Evolutionary conservation across 179 eudicot species (phyloP).

Genomic region (Silene coronaria): DNA sequence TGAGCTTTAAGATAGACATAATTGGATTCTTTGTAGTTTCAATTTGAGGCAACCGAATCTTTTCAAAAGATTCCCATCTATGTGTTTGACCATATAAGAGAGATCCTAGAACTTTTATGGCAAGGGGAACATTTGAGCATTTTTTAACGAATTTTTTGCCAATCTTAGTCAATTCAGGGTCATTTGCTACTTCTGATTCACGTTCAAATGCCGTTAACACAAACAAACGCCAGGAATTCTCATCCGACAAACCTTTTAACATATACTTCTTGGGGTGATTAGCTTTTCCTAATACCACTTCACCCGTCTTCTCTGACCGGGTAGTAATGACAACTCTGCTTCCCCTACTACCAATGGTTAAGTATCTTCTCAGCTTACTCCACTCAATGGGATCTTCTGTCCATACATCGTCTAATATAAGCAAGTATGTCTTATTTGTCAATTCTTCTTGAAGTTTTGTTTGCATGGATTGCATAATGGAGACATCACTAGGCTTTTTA

Average conservation of each 20-base stretch:
- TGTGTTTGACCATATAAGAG: conserved; percentile 17
- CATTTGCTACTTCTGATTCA: not conserved
- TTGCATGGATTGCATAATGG: not conserved
- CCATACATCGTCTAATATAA: conserved; percentile 35
- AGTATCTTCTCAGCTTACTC: conserved; percentile 14
- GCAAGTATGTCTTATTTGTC: conserved; percentile 17
- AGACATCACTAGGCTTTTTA: not conserved
- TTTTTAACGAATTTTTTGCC: conserved; percentile 12
- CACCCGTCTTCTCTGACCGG: not conserved
- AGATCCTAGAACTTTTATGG: conserved; percentile 17
- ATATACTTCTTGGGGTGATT: not conserved
- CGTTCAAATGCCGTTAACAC: not conserved
- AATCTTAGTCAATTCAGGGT: not conserved
- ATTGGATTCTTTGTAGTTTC: not conserved
- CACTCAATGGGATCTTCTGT: conserved; percentile 22
- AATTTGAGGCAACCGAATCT: not conserved
- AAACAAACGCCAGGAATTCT: conserved; percentile 8
- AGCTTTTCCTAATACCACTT: conserved; percentile 11
- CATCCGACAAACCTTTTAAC: not conserved
- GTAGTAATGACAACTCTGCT: conserved; percentile 4
- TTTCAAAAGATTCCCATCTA: not conserved
- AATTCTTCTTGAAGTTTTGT: not conserved
- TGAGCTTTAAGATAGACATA: conserved; percentile 3
- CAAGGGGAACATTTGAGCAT: conserved; percentile 26
- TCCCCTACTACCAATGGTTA: conserved; percentile 2